Evolutionary conservation across 352 stramenopile species (phyloP), one percentile per base, ranked within the genome.

Genomic region (Pythium apleroticum): DNA sequence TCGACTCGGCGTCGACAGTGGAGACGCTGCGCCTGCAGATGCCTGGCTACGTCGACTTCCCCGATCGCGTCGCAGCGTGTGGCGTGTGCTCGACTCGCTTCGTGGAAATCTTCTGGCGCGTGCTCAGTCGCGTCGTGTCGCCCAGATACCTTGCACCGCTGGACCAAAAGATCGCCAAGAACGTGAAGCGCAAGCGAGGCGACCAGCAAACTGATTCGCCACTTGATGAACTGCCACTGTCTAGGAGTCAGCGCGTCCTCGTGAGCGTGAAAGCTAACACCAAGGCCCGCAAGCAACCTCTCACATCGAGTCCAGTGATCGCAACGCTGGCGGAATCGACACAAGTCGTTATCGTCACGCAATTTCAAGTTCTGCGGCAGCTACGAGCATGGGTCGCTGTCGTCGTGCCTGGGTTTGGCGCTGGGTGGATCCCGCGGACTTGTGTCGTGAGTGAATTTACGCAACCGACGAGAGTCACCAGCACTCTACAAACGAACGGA

Each of bases 121-220:
- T 69, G 14, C 39, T 69, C 3, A 41, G 28, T 12, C 12, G 15
- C 20, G 30, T 56, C 5, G 56, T 52, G 8, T 63, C 63, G 1
- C 10, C 63, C 9, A 15, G 60, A 25, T 55, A 69, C 28, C 63
- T 69, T 24, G 63, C 63, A 19, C 62, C 62, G 19, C 33, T 68
- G 11, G 62, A 63, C 4, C 1, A 37, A 17, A 64, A 55, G n/a
- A 69, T 48, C 3, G 12, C 41, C 1, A 58, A 55, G 30, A 63
- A 57, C 25, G 33, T 49, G 33, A 68, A 67, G 43, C 45, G 62
- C 20, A 68, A 68, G 48, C 62, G 62, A 15, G 35, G 37, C 17
- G 6, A 37, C 27, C 50, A 52, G 15, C 4, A 1, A 17, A 5
- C 3, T 0, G 55, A 62, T 41, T 46, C 52, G 14, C 52, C 60